Base-by-base conservation (phyloP, 106 monocot genomes). In the Hemerocallis citrina region DNA sequence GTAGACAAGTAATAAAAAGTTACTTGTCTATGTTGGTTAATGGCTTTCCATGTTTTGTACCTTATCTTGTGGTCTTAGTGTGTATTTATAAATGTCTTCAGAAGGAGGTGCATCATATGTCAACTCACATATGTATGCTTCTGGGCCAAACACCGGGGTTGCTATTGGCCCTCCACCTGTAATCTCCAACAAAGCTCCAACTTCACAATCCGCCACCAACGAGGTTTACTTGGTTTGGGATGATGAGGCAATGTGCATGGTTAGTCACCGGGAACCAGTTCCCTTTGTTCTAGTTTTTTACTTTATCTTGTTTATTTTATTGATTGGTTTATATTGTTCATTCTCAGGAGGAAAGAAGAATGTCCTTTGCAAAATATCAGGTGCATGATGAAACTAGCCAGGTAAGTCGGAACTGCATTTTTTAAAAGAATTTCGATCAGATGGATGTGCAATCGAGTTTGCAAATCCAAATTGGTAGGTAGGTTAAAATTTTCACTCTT, bases 381-480 rank as follows among this genome's bases (percentile, higher is more conserved):
- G 92, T 92, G 84, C 98, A 99, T 78, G 98, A 99, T 99, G 92
- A 92, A 99, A 92, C 98, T 63, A 82, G 92, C 82, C 98, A 99
- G 98, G 98, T 99, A 99, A 92, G 98, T 99, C 51, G 17, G 50
- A 39, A 35, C 28, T 57, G 48, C 55, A 62, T 66, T 62, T 34
- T 42, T 46, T n/a, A n/a, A n/a, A n/a, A n/a, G n/a, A n/a, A 40
- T 74, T 38, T 71, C 55, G 34, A 69, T 73, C 50, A 41, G 49
- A 47, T 74, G 62, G 70, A 66, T 72, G 51, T 57, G 67, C 55
- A 57, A 59, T 39, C 29, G 3, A 28, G 42, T 44, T 61, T 42
- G 40, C 61, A 28, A 44, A 43, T 54, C 54, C 54, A 54, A 54
- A 14, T n/a, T 7, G 1, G 32, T 61, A 61, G 61, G 61, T 61